Conservation (phyloP, 2,329 filamentous ascomycete genomes). For the Ceratocystis cubensis region DNA sequence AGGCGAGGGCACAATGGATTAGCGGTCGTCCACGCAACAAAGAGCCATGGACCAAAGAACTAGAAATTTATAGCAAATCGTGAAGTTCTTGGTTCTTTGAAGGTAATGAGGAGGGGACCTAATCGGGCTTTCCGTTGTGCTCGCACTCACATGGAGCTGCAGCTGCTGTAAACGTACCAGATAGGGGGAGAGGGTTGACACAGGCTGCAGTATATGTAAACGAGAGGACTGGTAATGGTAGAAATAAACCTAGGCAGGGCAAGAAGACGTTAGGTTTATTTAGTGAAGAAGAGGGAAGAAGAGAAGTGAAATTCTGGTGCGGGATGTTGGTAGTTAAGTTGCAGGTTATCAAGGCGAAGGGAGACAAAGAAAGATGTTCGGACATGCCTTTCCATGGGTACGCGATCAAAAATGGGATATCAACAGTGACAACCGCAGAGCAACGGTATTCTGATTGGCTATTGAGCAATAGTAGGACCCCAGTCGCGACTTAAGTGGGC, state of each 20-base stretch:
- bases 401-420: conserved; percentile 24
- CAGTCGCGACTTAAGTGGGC: conserved; percentile 21
- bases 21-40: neutral
- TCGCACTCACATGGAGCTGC: neutral
- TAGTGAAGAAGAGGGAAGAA: conserved; percentile 15
- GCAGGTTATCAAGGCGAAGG: conserved; percentile 15
- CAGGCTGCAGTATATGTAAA: neutral
- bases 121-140: neutral
- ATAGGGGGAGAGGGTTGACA: neutral
- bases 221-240: neutral
- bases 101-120: neutral
- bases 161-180: neutral
- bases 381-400: conserved; percentile 21
- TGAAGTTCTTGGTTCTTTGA: neutral
- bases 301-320: conserved; percentile 16
- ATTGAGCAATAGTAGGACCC: conserved; percentile 4
- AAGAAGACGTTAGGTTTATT: conserved; percentile 4
- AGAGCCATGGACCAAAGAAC: neutral
- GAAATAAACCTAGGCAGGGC: neutral
- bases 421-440: conserved; percentile 45
- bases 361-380: conserved; percentile 21
- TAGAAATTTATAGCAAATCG: too few relatives aligned
- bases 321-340: conserved; percentile 20
- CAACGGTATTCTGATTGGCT: conserved; percentile 42
- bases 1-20: neutral